phyloP scores from a whole-genome alignment of 2,329 filamentous ascomycete genomes.

The Pseudogymnoascus sp. region DNA sequence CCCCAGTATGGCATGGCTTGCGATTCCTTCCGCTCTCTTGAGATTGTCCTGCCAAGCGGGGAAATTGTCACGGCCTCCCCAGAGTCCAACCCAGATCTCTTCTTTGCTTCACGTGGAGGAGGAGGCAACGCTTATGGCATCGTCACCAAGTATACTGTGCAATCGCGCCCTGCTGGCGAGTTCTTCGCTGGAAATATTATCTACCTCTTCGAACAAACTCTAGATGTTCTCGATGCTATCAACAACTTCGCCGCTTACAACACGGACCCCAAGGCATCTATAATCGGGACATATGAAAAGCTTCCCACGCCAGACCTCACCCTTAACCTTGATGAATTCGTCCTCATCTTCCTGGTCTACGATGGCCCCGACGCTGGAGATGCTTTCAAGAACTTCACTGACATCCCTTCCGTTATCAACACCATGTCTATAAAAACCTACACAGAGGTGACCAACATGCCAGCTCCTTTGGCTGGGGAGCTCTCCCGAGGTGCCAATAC shows the following conservation, averaged over 20 bases:
- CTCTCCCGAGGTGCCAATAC: slow-evolving; percentile 27
- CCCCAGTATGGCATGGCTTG: slow-evolving; percentile 38
- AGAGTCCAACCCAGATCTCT: slow-evolving; percentile 25
- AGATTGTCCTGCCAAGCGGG: slow-evolving; percentile 28
- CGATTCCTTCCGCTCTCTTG: slow-evolving; percentile 37
- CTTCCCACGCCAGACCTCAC: slow-evolving; percentile 22
- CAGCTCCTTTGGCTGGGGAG: slow-evolving; percentile 24
- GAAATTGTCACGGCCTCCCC: slow-evolving; percentile 20
- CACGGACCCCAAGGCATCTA: slow-evolving; percentile 27
- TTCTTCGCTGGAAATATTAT: slow-evolving; percentile 26
- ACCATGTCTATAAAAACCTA: slow-evolving; percentile 26
- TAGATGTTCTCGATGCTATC: slow-evolving; percentile 24
- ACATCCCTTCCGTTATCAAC: slow-evolving; percentile 25
- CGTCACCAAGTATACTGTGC: slow-evolving; percentile 21
- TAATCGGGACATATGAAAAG: slow-evolving; percentile 29
- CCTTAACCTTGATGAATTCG: slow-evolving; percentile 27
- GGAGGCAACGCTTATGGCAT: slow-evolving; percentile 21
- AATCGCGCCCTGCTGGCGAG: slow-evolving; percentile 21
- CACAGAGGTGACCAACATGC: slow-evolving; percentile 28
- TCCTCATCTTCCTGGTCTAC: slow-evolving; percentile 30
- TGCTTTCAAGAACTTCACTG: slow-evolving; percentile 28
- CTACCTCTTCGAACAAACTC: slow-evolving; percentile 21
- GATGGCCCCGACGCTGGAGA: slow-evolving; percentile 27
- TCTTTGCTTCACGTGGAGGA: slow-evolving; percentile 29
- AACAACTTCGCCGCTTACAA: slow-evolving; percentile 28